Evolutionary conservation across 2,329 filamentous ascomycete genomes (phyloP).

Genomic region (Westerdykella ornata): DNA sequence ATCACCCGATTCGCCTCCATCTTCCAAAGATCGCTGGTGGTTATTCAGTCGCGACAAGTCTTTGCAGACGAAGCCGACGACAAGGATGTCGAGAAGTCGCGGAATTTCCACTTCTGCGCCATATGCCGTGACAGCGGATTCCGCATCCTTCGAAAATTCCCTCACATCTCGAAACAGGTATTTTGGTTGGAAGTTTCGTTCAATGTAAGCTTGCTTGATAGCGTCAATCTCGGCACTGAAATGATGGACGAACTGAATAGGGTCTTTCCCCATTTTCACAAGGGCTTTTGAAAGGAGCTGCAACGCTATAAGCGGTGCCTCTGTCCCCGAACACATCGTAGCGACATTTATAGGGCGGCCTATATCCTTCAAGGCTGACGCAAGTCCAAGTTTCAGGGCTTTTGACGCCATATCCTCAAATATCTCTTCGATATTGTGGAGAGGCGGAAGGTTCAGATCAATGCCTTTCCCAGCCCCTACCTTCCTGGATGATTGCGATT

Average conservation of each 20-base stretch:
- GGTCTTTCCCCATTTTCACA: constrained; percentile 3
- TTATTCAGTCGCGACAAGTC: constrained; percentile 65
- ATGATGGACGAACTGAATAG: constrained; percentile 31
- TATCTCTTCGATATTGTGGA: constrained; percentile 44
- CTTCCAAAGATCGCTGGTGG: constrained; percentile 45
- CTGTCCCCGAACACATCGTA: constrained; percentile 74
- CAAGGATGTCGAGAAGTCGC: constrained; percentile 54
- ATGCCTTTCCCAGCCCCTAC: constrained; percentile 15
- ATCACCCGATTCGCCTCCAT: constrained; percentile 57
- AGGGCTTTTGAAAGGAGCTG: constrained; percentile 44
- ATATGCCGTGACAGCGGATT: constrained; percentile 56
- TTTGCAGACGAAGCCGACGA: constrained; percentile 69
- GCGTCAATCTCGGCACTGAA: constrained; percentile 45
- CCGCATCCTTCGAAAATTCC: constrained; percentile 45
- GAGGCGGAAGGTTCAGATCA: constrained; percentile 40
- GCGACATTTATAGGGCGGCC: constrained; percentile 49
- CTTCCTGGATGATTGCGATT: not conserved
- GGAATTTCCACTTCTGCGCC: constrained; percentile 55
- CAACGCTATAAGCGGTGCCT: constrained; percentile 63
- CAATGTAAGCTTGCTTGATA: constrained; percentile 45
- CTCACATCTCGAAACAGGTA: constrained; percentile 43
- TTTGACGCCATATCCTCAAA: constrained; percentile 45
- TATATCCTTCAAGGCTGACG: constrained; percentile 32
- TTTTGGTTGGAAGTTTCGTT: constrained; percentile 40
- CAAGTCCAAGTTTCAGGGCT: constrained; percentile 30